A percentile compares a stretch with the other conserved stretches of the same genome.
These are phyloP conservation scores for Fragosphaeria purpurea DNA, from an alignment of 2,329 filamentous ascomycete genomes.

Conservation along the genomic window DNA sequence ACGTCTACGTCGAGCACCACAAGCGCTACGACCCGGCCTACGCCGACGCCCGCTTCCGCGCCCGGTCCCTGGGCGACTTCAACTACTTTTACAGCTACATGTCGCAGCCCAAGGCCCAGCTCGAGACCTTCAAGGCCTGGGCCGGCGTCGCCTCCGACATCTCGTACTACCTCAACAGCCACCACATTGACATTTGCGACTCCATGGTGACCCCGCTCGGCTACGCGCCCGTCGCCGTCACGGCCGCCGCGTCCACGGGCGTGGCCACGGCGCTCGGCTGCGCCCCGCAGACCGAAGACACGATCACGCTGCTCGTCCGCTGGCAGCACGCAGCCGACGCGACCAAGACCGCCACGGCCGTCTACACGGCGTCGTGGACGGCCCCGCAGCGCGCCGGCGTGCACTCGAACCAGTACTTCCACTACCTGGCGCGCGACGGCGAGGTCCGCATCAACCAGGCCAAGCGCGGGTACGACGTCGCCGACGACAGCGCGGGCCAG, in stretches of 20 bases:
- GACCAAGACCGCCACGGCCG: slow-evolving; percentile 66
- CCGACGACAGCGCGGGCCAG: slow-evolving; percentile 62
- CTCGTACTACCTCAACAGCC: slow-evolving; percentile 90
- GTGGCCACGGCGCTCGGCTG: slow-evolving; percentile 73
- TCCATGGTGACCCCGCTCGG: slow-evolving; percentile 70
- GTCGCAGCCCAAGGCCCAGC: slow-evolving; percentile 82
- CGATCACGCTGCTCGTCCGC: slow-evolving; percentile 80
- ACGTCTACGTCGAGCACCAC: slow-evolving; percentile 92
- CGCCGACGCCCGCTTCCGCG: slow-evolving; percentile 72
- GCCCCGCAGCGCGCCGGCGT: slow-evolving; percentile 86
- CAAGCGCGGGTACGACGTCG: slow-evolving; percentile 83
- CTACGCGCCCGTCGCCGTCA: slow-evolving; percentile 69
- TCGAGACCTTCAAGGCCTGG: slow-evolving; percentile 93
- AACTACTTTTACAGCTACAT: slow-evolving; percentile 99
- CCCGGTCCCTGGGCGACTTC: slow-evolving; percentile 75
- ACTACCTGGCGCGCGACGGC: slow-evolving; percentile 76
- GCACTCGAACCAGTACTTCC: slow-evolving; percentile 96
- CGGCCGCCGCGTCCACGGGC: slow-evolving; percentile 66
- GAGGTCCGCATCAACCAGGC: slow-evolving; percentile 89
- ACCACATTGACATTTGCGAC: slow-evolving; percentile 89
- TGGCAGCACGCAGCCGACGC: slow-evolving; percentile 68
- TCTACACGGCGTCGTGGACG: slow-evolving; percentile 93
- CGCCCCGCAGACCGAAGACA: slow-evolving; percentile 75
- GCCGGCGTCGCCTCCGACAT: slow-evolving; percentile 88
- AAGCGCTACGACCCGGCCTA: slow-evolving; percentile 94